These are phyloP conservation scores for Aureobasidium sp. DNA, from an alignment of 2,329 filamentous ascomycete genomes.

Conservation along the genomic window DNA sequence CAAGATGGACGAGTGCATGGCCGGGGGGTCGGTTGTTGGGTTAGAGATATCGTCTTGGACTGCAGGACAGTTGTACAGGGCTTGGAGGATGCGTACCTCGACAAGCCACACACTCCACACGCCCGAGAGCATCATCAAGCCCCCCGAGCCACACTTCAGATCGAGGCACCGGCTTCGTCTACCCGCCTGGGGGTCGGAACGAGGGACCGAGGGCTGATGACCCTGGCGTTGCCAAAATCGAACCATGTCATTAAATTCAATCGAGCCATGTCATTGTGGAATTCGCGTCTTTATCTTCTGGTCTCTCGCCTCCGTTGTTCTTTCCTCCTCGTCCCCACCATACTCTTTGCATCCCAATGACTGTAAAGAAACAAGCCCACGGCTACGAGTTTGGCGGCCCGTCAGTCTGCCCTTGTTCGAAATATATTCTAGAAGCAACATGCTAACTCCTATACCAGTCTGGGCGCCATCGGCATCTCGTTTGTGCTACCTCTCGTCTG, in stretches of 20 bases:
- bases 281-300: background rate
- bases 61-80: constrained; percentile 2
- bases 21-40: background rate
- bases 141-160: background rate
- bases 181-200: background rate
- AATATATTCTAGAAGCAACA: background rate
- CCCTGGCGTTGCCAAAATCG: background rate
- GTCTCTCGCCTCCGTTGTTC: background rate
- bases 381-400: constrained; percentile 42
- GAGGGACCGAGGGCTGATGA: background rate
- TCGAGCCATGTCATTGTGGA: background rate
- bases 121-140: background rate
- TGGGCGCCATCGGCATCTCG: constrained; percentile 68
- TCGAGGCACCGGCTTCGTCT: background rate
- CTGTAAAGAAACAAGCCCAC: constrained; percentile 20
- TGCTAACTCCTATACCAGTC: constrained; percentile 37
- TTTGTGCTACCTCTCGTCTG: constrained; percentile 71
- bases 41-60: background rate
- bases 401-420: constrained; percentile 26
- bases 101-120: background rate
- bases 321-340: background rate
- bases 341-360: background rate
- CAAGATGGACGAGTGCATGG: constrained; percentile 17
- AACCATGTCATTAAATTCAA: background rate
- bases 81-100: background rate